These are phyloP conservation scores for Penicillium longicatenatum DNA, from an alignment of 495 filamentous ascomycete genomes.

Conservation along the genomic window DNA sequence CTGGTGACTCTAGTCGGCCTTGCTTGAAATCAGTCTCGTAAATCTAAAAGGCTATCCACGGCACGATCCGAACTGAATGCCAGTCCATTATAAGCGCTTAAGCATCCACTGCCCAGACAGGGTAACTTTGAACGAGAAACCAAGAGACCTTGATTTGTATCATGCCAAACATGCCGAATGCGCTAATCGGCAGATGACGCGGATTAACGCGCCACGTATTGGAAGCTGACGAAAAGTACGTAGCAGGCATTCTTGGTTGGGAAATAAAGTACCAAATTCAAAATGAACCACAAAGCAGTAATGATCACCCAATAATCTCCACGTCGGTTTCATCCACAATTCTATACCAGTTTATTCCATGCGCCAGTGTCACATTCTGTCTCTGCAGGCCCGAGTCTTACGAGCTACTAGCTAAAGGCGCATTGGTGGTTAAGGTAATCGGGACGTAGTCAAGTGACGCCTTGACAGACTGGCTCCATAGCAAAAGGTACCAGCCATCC, in stretches of 20 bases:
- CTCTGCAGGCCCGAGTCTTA: no score
- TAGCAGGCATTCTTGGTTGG: background rate
- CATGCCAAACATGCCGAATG: no score
- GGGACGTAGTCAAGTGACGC: constrained; percentile 20
- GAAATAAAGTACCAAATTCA: background rate
- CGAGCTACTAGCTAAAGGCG: constrained; percentile 13
- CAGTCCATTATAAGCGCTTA: no score
- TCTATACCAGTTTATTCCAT: background rate
- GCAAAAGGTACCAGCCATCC: constrained; percentile 29
- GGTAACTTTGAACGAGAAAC: no score
- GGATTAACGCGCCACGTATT: background rate
- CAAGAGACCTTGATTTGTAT: no score
- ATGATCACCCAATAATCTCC: no score
- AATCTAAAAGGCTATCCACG: no score
- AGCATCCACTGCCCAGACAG: background rate
- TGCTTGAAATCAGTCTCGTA: no score
- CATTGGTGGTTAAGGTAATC: constrained; percentile 28
- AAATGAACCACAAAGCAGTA: background rate
- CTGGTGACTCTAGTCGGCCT: no score
- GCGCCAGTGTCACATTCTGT: background rate
- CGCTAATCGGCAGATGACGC: background rate
- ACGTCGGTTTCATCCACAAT: background rate
- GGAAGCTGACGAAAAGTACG: background rate
- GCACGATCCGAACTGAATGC: no score
- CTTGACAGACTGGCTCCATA: constrained; percentile 34